Percentiles rank a stretch among this genome's conserved stretches.
These are phyloP conservation scores for Trichoderma reesei DNA, from an alignment of 495 filamentous ascomycete genomes.

Conservation along the genomic window DNA sequence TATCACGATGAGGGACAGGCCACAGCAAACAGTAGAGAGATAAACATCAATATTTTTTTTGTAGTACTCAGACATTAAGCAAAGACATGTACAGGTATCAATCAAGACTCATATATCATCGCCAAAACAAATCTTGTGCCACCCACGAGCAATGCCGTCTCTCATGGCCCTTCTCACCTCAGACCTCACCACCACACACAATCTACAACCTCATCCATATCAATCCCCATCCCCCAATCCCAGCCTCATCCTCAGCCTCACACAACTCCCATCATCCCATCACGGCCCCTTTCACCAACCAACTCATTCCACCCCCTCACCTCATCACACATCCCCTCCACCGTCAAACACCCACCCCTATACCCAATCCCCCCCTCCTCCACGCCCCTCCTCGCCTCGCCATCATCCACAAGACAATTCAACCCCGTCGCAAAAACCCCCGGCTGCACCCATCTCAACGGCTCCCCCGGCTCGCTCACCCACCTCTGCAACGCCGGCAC, in stretches of 20 bases:
- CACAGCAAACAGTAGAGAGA: too few species aligned
- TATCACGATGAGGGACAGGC: too few species aligned
- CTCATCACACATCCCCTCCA: constrained; percentile 45
- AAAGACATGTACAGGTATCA: too few species aligned
- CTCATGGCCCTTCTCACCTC: too few species aligned
- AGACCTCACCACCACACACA: too few species aligned
- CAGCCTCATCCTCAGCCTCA: neutral
- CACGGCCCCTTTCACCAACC: neutral
- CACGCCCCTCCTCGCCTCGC: constrained; percentile 33
- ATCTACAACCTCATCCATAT: neutral
- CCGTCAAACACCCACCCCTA: constrained; percentile 27
- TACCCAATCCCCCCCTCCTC: constrained; percentile 47
- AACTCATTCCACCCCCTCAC: constrained; percentile 39
- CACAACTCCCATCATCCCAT: neutral
- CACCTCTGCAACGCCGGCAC: constrained; percentile 28
- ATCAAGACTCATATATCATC: too few species aligned
- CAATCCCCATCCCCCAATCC: neutral
- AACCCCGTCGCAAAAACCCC: constrained; percentile 34
- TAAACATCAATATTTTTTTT: too few species aligned
- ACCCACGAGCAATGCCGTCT: too few species aligned
- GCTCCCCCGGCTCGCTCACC: constrained; percentile 23
- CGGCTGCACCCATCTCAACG: constrained; percentile 40
- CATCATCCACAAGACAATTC: constrained; percentile 39
- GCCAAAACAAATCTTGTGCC: too few species aligned
- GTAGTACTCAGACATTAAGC: too few species aligned